Base-by-base conservation (phyloP, 345 rosid genomes). In the Aethionema arabicum region DNA sequence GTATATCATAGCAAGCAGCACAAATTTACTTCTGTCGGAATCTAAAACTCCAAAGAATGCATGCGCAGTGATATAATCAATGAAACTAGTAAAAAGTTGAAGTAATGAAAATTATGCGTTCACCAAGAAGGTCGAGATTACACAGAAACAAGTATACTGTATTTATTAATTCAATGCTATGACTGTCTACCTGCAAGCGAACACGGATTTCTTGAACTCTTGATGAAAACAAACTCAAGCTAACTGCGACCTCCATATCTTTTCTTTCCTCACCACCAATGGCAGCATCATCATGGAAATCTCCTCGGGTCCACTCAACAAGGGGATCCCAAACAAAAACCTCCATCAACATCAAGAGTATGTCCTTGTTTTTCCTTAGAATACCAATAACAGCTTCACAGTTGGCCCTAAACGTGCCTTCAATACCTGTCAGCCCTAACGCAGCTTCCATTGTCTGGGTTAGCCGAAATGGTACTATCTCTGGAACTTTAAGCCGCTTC, bases 251-350 rank as follows among this genome's bases (percentile, higher is more conserved):
- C 77, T 91, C 98, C 98, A 91, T 91, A 69, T 95, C 95, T 77
- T 87, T 91, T 78, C 98, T 85, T 82, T 91, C 98, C 79, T 91
- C 95, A 64, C 93, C 93, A 52, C 86, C 95, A 78, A 91, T 87
- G 50, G 95, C 93, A 69, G 96, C 95, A 69, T 84, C 97, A 81
- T 90, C 98, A 54, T 87, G 98, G 70, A 88, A 87, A 75, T 91
- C 91, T 57, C 85, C 98, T 57, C 95, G 79, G 45, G 95, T 91
- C 98, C 98, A 91, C 80, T 91, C 98, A 63, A 91, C 82, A 57
- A 91, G 89, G 61, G 98, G 98, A 77, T 90, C 95, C 95, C 95
- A 90, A 58, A 87, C 83, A 76, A 90, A 90, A 40, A 87, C 97
- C 76, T 90, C 95, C 58, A 90, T 79, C 60, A 90, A 72, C 97